phyloP scores from a whole-genome alignment of 2,329 filamentous ascomycete species.

The Pseudopyricularia javanii region DNA sequence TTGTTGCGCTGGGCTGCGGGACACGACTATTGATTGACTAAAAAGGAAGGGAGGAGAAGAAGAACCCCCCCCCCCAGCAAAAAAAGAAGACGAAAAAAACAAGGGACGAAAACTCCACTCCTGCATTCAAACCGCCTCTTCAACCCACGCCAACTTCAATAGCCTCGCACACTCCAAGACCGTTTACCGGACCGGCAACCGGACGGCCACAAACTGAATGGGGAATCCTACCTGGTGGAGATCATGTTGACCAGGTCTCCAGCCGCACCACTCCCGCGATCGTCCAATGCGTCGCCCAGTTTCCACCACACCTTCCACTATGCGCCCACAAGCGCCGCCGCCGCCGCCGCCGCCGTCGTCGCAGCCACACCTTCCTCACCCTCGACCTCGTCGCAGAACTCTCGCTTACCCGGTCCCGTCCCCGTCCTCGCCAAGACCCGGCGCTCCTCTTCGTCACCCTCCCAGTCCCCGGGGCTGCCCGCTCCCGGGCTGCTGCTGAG shows the following conservation, averaged over 20 bases:
- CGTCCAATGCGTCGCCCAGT: conserved; percentile 39
- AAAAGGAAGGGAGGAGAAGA: too few relatives aligned
- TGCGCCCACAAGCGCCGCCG: conserved; percentile 21
- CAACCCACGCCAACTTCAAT: too few relatives aligned
- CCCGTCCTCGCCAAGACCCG: conserved; percentile 2
- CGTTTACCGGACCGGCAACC: conserved; percentile 7
- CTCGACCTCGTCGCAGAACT: conserved; percentile 27
- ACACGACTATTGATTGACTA: too few relatives aligned
- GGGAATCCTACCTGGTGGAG: conserved; percentile 26
- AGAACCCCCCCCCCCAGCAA: neutral
- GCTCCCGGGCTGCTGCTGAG: conserved; percentile 11
- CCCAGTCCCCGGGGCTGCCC: conserved; percentile 9
- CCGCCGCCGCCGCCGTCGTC: neutral
- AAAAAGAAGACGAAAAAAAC: neutral
- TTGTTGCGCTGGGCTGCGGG: too few relatives aligned
- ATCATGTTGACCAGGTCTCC: conserved; percentile 50
- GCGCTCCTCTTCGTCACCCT: neutral
- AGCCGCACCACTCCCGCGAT: conserved; percentile 25
- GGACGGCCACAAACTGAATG: conserved; percentile 14
- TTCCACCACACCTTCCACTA: conserved; percentile 28
- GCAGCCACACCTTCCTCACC: conserved; percentile 11
- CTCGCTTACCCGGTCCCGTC: conserved; percentile 12
- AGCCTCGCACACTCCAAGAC: too few relatives aligned
- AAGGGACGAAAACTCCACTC: neutral
- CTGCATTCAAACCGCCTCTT: too few relatives aligned